phyloP scores from a whole-genome alignment of 2,329 filamentous ascomycete genomes.

The Aureobasidium sp. region DNA sequence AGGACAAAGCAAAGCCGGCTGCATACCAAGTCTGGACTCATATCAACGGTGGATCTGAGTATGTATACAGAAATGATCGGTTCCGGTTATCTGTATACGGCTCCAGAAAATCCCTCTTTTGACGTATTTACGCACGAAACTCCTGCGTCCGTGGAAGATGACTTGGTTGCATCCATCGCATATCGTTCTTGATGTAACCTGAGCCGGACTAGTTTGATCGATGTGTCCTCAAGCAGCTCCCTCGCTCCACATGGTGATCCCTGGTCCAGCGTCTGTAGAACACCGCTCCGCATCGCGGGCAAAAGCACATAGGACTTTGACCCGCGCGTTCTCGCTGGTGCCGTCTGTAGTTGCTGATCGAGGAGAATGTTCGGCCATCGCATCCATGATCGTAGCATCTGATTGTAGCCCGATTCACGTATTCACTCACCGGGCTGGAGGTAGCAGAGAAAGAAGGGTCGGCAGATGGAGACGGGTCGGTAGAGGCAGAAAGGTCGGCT shows the following conservation, averaged over 20 bases:
- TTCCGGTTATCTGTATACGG: too few species aligned
- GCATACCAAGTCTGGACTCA: neutral
- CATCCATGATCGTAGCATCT: neutral
- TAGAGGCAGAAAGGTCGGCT: neutral
- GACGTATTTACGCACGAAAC: too few species aligned
- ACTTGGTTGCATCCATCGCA: too few species aligned
- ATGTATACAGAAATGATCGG: neutral
- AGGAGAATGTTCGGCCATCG: neutral
- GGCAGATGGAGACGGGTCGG: neutral
- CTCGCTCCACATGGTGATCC: neutral
- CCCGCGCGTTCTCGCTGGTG: slow-evolving; percentile 1
- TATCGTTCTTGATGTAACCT: neutral
- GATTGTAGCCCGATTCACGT: neutral
- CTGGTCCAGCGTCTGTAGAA: slow-evolving; percentile 2
- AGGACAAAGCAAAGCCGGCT: neutral
- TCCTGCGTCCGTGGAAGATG: too few species aligned
- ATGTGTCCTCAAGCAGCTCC: neutral
- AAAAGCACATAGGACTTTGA: neutral
- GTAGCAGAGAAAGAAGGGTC: neutral
- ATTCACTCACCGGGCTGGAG: neutral
- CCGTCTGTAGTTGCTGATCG: neutral
- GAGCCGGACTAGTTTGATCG: neutral
- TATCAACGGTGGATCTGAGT: neutral
- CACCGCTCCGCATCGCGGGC: neutral
- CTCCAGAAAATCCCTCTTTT: too few species aligned